These are phyloP conservation scores for Calonectria pseudoturangicola DNA, from an alignment of 2,329 filamentous ascomycete species.

Conservation along the genomic window DNA sequence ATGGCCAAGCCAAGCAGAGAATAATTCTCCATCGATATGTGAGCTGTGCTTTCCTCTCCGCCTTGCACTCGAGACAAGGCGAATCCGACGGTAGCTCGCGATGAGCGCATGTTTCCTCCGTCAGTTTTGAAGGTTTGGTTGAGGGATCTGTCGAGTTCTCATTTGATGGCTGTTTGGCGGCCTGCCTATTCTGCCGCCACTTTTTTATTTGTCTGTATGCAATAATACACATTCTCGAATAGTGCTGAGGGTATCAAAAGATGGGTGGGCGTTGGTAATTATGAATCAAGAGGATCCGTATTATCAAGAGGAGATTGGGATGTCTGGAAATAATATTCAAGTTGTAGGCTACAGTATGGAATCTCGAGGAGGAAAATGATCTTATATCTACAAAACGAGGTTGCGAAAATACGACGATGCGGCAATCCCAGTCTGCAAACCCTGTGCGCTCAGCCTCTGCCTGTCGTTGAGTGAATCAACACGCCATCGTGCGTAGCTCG, in stretches of 20 bases:
- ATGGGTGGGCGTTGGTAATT: not conserved
- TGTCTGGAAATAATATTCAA: not conserved
- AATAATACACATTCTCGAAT: slow-evolving; percentile 25
- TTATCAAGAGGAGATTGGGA: not conserved
- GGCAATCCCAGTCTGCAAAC: not conserved
- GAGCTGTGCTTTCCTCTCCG: slow-evolving; percentile 57
- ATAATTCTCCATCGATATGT: slow-evolving; percentile 76
- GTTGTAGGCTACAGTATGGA: not conserved
- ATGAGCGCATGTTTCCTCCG: slow-evolving; percentile 49
- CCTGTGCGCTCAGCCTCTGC: slow-evolving; percentile 10
- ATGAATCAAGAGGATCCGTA: not conserved
- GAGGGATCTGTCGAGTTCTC: slow-evolving; percentile 12
- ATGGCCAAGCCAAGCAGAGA: slow-evolving; percentile 75
- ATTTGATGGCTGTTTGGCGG: not conserved
- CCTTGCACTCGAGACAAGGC: slow-evolving; percentile 57
- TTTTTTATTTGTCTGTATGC: slow-evolving; percentile 30
- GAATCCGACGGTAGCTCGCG: slow-evolving; percentile 40
- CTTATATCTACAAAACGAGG: slow-evolving; percentile 24
- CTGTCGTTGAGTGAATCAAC: slow-evolving; percentile 13
- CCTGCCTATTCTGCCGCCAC: slow-evolving; percentile 26
- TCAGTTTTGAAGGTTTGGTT: slow-evolving; percentile 31
- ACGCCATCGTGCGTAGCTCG: slow-evolving; percentile 37
- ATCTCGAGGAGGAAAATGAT: not conserved
- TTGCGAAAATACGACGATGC: slow-evolving; percentile 8
- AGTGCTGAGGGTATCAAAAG: not conserved